phyloP scores from a whole-genome alignment of 352 stramenopile genomes.

The Peronospora farinosa region DNA sequence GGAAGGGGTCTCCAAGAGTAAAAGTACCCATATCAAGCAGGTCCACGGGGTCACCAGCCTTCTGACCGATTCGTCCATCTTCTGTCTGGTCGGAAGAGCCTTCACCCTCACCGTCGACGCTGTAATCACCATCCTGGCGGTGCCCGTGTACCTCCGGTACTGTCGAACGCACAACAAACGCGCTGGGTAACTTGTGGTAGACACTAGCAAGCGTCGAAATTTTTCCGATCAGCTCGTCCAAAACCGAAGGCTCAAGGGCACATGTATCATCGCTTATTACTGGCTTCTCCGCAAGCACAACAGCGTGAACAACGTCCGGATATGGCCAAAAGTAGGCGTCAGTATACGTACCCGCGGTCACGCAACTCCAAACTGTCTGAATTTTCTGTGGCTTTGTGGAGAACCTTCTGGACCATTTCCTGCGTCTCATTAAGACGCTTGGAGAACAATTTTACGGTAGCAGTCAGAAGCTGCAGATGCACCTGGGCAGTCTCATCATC shows the following conservation, averaged over 20 bases:
- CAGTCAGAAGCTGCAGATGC: conserved; percentile 97
- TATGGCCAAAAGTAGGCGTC: conserved; percentile 96
- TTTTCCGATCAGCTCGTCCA: conserved; percentile 95
- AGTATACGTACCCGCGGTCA: conserved; percentile 99
- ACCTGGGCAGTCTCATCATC: conserved; percentile 95
- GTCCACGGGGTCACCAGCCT: conserved; percentile 40
- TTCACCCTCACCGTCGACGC: conserved; percentile 69
- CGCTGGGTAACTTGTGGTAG: conserved; percentile 94
- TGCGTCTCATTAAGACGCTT: conserved; percentile 92
- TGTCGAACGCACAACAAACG: conserved; percentile 80
- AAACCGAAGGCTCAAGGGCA: conserved; percentile 88
- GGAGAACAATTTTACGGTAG: conserved; percentile 98
- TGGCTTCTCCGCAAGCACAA: conserved; percentile 97
- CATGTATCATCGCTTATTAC: conserved; percentile 99
- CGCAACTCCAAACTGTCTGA: conserved; percentile 97
- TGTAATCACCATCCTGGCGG: conserved; percentile 58
- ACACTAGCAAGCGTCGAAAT: conserved; percentile 97
- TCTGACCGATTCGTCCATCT: conserved; percentile 30
- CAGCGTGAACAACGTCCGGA: conserved; percentile 95
- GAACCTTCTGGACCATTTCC: conserved; percentile 96
- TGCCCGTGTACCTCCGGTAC: conserved; percentile 65
- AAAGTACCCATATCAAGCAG: conserved; percentile 83
- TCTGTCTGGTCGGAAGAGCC: conserved; percentile 50
- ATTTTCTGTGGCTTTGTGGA: conserved; percentile 97
- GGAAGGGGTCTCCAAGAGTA: conserved; percentile 56